phyloP scores from a whole-genome alignment of 2,329 filamentous ascomycete genomes.

The Elsinoe fawcettii region DNA sequence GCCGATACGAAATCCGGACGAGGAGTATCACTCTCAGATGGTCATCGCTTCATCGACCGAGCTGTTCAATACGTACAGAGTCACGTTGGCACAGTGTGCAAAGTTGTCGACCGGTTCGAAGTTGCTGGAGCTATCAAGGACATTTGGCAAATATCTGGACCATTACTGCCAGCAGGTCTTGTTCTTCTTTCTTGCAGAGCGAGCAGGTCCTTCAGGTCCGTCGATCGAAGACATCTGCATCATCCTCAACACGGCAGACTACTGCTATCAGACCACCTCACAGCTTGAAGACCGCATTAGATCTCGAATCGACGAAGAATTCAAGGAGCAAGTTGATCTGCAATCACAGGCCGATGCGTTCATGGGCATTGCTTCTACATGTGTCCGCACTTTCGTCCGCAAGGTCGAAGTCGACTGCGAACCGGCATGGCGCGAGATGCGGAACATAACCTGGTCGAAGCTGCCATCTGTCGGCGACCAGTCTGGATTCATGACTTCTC shows the following conservation, averaged over 20 bases:
- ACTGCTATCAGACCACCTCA: conserved; percentile 87
- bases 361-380: conserved; percentile 84
- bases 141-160: conserved; percentile 86
- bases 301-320: conserved; percentile 73
- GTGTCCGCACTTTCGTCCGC: conserved; percentile 74
- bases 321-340: conserved; percentile 70
- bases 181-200: conserved; percentile 59
- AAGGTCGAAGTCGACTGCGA: conserved; percentile 78
- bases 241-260: conserved; percentile 93
- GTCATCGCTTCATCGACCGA: conserved; percentile 93
- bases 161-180: conserved; percentile 92
- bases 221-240: conserved; percentile 71
- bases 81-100: conserved; percentile 86
- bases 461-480: conserved; percentile 92
- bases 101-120: conserved; percentile 89
- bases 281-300: conserved; percentile 94
- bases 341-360: conserved; percentile 92
- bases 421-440: conserved; percentile 91
- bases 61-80: conserved; percentile 93
- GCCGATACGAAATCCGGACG: conserved; percentile 69
- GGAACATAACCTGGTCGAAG: conserved; percentile 87
- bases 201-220: conserved; percentile 47
- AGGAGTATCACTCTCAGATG: conserved; percentile 83
- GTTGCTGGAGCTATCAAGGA: conserved; percentile 74
- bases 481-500: conserved; percentile 79